A percentile compares a stretch with the other conserved stretches of the same genome.
Conservation (phyloP, 2,329 filamentous ascomycete species). For the Colletotrichum acutatum region DNA sequence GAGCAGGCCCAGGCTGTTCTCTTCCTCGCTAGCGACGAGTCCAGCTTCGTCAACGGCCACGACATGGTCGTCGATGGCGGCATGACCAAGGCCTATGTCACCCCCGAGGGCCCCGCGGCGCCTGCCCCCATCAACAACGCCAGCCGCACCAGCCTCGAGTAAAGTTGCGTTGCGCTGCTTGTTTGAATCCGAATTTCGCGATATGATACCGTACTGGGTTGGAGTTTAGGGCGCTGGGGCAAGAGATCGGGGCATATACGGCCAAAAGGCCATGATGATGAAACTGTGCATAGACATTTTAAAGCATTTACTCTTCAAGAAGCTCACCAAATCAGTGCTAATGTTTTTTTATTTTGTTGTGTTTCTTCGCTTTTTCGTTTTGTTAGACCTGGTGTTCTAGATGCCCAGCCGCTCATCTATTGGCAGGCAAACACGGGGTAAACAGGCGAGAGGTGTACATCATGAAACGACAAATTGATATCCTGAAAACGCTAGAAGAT, state of each 20-base stretch:
- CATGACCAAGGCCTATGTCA: conserved; percentile 92
- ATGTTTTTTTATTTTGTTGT: too few relatives aligned
- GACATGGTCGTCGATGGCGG: conserved; percentile 97
- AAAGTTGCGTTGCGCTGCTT: background rate
- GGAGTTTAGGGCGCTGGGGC: conserved; percentile 30
- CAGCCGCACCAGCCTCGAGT: conserved; percentile 28
- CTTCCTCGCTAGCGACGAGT: conserved; percentile 88
- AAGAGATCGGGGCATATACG: conserved; percentile 1
- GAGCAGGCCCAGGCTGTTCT: conserved; percentile 92
- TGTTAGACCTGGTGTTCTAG: background rate
- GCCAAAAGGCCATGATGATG: conserved; percentile 25
- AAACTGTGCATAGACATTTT: conserved; percentile 24
- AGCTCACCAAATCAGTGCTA: too few relatives aligned
- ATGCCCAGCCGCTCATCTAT: background rate
- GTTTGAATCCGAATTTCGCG: background rate
- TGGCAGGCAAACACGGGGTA: too few relatives aligned
- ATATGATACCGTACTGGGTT: conserved; percentile 17
- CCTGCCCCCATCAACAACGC: conserved; percentile 70
- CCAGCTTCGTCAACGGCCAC: conserved; percentile 88
- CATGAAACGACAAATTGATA: background rate
- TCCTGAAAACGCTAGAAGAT: background rate
- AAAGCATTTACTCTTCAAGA: background rate
- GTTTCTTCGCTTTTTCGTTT: too few relatives aligned
- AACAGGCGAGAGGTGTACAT: background rate
- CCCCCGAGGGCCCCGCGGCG: conserved; percentile 68